These are phyloP conservation scores for Opeltia flavorubescens DNA, from an alignment of 495 filamentous ascomycete genomes.

Conservation along the genomic window DNA sequence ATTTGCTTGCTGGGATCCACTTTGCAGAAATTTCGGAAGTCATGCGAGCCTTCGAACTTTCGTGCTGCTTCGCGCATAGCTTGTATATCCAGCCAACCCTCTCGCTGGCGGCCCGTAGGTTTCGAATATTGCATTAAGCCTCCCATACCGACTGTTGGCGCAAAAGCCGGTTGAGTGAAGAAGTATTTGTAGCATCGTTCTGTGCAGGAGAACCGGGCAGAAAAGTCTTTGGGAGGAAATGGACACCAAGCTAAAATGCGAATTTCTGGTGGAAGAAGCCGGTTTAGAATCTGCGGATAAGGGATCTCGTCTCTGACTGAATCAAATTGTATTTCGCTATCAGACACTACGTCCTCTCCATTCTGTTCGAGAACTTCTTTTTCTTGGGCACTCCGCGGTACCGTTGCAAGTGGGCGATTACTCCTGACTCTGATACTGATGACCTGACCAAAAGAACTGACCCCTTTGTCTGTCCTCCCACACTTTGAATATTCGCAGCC, in stretches of 20 bases:
- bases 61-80: conserved; percentile 74
- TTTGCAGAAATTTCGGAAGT: conserved; percentile 96
- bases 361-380: neutral
- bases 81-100: conserved; percentile 63
- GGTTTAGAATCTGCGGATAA: conserved; percentile 71
- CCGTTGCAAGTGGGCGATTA: conserved; percentile 38
- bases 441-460: conserved; percentile 95
- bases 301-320: conserved; percentile 67
- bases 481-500: conserved; percentile 85
- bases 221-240: conserved; percentile 59
- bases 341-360: conserved; percentile 15
- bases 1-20: conserved; percentile 77
- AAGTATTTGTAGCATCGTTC: conserved; percentile 88
- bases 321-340: conserved; percentile 43
- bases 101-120: conserved; percentile 20
- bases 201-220: conserved; percentile 83
- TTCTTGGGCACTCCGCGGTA: neutral
- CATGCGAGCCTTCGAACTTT: conserved; percentile 66
- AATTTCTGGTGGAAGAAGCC: conserved; percentile 78
- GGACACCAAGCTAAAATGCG: conserved; percentile 88
- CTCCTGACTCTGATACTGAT: conserved; percentile 71
- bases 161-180: conserved; percentile 85
- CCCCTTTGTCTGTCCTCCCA: conserved; percentile 80
- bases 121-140: conserved; percentile 15
- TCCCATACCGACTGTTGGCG: conserved; percentile 35